Base-by-base conservation (phyloP, 1,284 basidiomycete genomes). In the Ustilago nuda region DNA sequence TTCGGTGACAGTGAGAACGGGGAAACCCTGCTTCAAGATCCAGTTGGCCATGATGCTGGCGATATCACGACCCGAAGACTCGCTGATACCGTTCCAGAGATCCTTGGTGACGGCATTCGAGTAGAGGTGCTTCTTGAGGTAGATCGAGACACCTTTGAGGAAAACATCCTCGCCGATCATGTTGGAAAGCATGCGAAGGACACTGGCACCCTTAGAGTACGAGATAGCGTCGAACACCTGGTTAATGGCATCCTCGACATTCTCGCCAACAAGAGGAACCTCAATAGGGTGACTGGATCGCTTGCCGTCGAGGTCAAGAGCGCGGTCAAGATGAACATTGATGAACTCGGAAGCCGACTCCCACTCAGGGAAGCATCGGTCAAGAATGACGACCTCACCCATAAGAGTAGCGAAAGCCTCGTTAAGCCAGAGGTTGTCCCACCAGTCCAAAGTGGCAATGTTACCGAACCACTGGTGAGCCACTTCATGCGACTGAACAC, bases 211-310 rank as follows among this genome's bases (percentile, higher is more conserved):
- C 70, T 86, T 86, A 60, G 80, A 81, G 94, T 85, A 85, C 9
- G 74, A 77, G 72, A 84, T 84, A 27, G 80, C 83, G 57, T 85
- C 83, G 46, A 85, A 85, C 45, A 84, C 79, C 76, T 85, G 82
- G 74, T 82, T 82, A 71, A 85, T 82, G 54, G 81, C 83, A 51
- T 79, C 75, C 51, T 84, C 83, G 56, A 85, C 81, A 41, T 83
- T 80, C 56, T 84, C 82, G 43, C 81, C 79, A 56, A 73, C 60
- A 32, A 85, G 73, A 9, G 92, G 92, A 23, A 98, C 94, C 87
- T 99, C 94, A 82, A 99, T 94, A 1, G 95, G 93, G 86, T 99
- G 96, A 36, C 94, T 95, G 15, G 94, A 96, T 15, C 93, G 88
- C 86, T 95, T 94, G 11, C 93, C 91, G 83, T 99, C 96, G 62